Conservation (phyloP, 768 basidiomycete genomes). For the Epithele typhae region DNA sequence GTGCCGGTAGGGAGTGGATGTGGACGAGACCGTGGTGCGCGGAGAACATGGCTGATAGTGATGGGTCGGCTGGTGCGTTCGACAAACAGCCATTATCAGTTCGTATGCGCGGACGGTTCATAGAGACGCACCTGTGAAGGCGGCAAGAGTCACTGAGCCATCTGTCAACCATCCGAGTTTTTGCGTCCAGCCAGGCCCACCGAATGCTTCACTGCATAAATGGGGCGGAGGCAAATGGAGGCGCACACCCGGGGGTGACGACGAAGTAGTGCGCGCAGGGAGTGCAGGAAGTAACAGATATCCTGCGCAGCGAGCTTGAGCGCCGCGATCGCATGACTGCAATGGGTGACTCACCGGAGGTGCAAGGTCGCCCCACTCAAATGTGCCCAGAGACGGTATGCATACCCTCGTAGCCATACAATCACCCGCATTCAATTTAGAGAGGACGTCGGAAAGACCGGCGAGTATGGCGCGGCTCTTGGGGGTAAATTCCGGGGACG, state of each 20-base stretch:
- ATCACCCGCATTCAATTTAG: not conserved
- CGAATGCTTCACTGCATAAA: constrained; percentile 53
- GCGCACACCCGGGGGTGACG: constrained; percentile 58
- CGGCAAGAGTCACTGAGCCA: constrained; percentile 64
- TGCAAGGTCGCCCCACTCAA: constrained; percentile 63
- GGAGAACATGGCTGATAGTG: constrained; percentile 68
- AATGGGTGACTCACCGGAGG: constrained; percentile 42
- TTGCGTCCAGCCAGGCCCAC: constrained; percentile 66
- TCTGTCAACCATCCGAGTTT: constrained; percentile 80
- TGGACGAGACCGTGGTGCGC: constrained; percentile 83
- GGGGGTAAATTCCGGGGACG: too few relatives aligned
- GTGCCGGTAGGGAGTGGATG: constrained; percentile 71
- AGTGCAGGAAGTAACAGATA: constrained; percentile 68
- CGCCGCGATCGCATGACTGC: not conserved
- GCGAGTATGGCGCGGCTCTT: too few relatives aligned
- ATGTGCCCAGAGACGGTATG: constrained; percentile 57
- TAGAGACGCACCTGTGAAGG: constrained; percentile 67
- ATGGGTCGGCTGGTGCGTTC: constrained; percentile 85
- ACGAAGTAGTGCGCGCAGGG: constrained; percentile 58
- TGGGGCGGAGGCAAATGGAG: constrained; percentile 65
- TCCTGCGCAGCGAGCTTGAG: constrained; percentile 38
- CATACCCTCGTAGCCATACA: constrained; percentile 50
- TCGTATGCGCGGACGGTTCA: too few relatives aligned
- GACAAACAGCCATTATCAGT: not conserved
- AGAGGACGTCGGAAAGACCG: constrained; percentile 10